phyloP scores from a whole-genome alignment of 768 basidiomycete genomes.

The Chalciporus sphaerocephalus region DNA sequence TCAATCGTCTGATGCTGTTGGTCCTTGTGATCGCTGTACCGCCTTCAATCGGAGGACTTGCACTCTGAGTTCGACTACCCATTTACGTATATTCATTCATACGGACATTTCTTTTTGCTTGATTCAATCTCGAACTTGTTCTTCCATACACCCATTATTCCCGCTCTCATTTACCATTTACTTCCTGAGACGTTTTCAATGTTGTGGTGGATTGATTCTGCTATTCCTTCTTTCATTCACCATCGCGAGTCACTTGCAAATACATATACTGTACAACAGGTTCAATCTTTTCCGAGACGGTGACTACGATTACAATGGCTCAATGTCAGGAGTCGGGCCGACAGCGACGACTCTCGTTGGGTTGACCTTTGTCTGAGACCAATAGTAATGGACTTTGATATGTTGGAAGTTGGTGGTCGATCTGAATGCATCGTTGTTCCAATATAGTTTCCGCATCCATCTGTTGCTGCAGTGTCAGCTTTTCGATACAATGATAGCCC shows the following conservation, averaged over 20 bases:
- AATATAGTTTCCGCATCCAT: constrained; percentile 87
- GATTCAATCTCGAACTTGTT: background rate
- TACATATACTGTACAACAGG: background rate
- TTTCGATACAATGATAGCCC: too few relatives aligned
- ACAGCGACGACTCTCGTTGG: constrained; percentile 70
- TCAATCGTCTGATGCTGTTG: constrained; percentile 18
- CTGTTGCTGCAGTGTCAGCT: constrained; percentile 29
- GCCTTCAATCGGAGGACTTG: constrained; percentile 23
- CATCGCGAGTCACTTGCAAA: too few relatives aligned
- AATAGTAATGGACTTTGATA: constrained; percentile 44
- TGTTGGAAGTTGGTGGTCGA: constrained; percentile 86
- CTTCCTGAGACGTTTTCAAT: background rate
- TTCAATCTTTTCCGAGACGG: background rate
- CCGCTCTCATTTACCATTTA: background rate
- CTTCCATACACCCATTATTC: background rate
- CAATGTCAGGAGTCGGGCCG: constrained; percentile 69
- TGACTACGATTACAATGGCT: constrained; percentile 42
- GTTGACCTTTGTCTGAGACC: constrained; percentile 44
- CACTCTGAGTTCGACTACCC: constrained; percentile 17
- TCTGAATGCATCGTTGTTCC: constrained; percentile 85
- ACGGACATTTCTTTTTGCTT: background rate
- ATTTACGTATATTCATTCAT: background rate
- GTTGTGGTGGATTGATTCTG: constrained; percentile 1
- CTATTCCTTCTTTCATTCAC: background rate
- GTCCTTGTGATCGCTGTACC: constrained; percentile 25